These are phyloP conservation scores for Puccinia polysora DNA, from an alignment of 1,284 basidiomycete species.

Conservation along the genomic window DNA sequence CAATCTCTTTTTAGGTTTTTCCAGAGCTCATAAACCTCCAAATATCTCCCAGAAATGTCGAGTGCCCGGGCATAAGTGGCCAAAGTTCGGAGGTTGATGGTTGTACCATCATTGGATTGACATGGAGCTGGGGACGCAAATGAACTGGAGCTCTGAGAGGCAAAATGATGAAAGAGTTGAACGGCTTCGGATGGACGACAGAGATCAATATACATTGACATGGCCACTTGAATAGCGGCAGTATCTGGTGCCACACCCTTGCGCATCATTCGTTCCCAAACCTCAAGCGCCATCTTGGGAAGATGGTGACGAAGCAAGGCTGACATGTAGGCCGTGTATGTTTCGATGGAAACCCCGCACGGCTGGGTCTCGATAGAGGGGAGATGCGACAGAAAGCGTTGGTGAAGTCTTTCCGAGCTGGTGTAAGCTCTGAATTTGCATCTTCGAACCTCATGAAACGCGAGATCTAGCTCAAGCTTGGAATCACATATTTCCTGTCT, in stretches of 20 bases:
- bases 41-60: conserved; percentile 26
- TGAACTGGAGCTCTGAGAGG: conserved; percentile 5
- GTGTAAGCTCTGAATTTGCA: conserved; percentile 34
- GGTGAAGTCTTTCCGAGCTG: conserved; percentile 34
- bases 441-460: conserved; percentile 33
- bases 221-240: conserved; percentile 39
- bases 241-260: conserved; percentile 20
- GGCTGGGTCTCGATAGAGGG: neutral
- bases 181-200: conserved; percentile 26
- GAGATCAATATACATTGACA: conserved; percentile 31
- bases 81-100: conserved; percentile 24
- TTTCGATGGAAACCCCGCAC: conserved; percentile 14
- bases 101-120: neutral
- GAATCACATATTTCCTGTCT: conserved; percentile 8
- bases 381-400: conserved; percentile 20
- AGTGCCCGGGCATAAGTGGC: conserved; percentile 36
- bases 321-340: conserved; percentile 36
- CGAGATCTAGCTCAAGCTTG: conserved; percentile 23
- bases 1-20: conserved; percentile 26
- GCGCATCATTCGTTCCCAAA: conserved; percentile 15
- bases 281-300: conserved; percentile 32
- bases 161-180: conserved; percentile 16
- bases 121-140: neutral
- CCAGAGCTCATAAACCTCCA: conserved; percentile 39
- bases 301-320: conserved; percentile 29